Base-by-base conservation (phyloP, 1,284 basidiomycete genomes). In the Pisolithus thermaeus region DNA sequence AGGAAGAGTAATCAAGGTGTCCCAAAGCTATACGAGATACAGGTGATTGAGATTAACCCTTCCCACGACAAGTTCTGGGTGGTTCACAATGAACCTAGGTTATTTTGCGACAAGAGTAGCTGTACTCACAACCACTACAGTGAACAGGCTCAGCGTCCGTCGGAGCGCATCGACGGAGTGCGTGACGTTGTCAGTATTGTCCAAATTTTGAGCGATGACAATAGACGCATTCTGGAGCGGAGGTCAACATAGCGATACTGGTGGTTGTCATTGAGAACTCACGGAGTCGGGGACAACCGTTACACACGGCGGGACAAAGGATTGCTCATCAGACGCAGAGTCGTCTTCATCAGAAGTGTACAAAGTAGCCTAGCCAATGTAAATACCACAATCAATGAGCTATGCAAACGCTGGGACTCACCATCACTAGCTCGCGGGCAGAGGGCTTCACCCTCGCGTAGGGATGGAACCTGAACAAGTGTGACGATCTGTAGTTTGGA, bases 381-480 rank as follows among this genome's bases (percentile, higher is more conserved):
- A 3, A 12, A 3, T 0, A 25, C 28, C 28, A 3, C 23, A 14
- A 4, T 11, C 7, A 23, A 7, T 3, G 18, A 27, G 12, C 4
- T 12, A 42, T 27, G 14, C 16, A 25, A 32, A 45, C 7, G 11
- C 25, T 2, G 22, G 8, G 23, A 51, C 40, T 9, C 20, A 49
- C 50, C 32, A 41, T 18, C 3, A 20, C 20, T 23, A 23, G 28
- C 39, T 42, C 50, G 3, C 25, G 39, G 11, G n/a, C 35, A 30
- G 45, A 47, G 4, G 39, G 30, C 32, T 37, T 47, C 23, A 47
- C 32, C 28, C 40, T 46, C 12, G 46, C 39, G 27, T 52, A 47
- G 16, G 50, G 50, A 8, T 45, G 42, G 9, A 41, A 51, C 11
- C 18, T 20, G 18, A 20, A 20, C 18, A 20, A 20, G 18, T 20